phyloP scores from a whole-genome alignment of 768 basidiomycete species.

The Suillus bovinus region DNA sequence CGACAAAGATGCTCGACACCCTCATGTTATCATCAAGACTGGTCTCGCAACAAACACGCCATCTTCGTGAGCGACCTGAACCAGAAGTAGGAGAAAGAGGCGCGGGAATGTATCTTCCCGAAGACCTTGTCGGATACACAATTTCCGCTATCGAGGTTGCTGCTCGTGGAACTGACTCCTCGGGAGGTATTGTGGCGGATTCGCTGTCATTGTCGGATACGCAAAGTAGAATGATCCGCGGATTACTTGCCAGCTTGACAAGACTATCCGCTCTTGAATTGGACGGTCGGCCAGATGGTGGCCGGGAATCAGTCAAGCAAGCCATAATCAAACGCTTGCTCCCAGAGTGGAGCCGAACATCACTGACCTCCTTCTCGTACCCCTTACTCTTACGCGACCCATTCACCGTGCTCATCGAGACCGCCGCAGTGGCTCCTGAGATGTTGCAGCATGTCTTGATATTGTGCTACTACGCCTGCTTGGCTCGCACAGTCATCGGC shows the following conservation, averaged over 20 bases:
- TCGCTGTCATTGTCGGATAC: conserved; percentile 65
- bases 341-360: conserved; percentile 90
- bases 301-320: conserved; percentile 74
- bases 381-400: conserved; percentile 90
- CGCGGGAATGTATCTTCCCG: conserved; percentile 85
- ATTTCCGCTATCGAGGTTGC: conserved; percentile 79
- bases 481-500: conserved; percentile 84
- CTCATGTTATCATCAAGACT: conserved; percentile 77
- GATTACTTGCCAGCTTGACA: conserved; percentile 68
- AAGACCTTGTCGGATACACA: conserved; percentile 90
- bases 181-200: conserved; percentile 62
- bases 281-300: conserved; percentile 69
- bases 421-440: conserved; percentile 86
- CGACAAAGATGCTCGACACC: conserved; percentile 84
- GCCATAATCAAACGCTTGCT: conserved; percentile 87
- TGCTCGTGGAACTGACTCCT: conserved; percentile 62
- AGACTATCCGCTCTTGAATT: conserved; percentile 69
- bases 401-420: conserved; percentile 85
- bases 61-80: conserved; percentile 75
- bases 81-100: conserved; percentile 78
- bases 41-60: conserved; percentile 81
- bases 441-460: conserved; percentile 88
- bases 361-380: conserved; percentile 78
- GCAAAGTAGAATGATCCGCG: conserved; percentile 74
- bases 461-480: conserved; percentile 86